Evolutionary conservation across 225 moss, liverwort and hornwort species (phyloP).

Genomic region (Sphagnum contortum): DNA sequence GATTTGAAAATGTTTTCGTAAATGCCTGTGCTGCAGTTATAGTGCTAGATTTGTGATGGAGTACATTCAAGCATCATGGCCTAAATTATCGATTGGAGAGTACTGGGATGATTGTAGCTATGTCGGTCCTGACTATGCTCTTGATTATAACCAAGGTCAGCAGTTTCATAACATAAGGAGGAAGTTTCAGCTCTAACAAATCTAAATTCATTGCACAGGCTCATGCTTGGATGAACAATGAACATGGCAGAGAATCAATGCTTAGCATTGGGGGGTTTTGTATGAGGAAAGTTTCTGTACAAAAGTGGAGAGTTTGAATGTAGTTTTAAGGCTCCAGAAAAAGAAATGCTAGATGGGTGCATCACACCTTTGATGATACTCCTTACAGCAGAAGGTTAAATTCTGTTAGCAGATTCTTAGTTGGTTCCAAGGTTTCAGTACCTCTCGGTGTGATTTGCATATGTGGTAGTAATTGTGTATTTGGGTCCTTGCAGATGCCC

Average conservation of each 20-base stretch:
- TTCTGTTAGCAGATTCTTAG: too few species aligned
- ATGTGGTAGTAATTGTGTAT: neutral
- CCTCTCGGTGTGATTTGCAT: too few species aligned
- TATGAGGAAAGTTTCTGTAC: too few species aligned
- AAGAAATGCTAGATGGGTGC: neutral
- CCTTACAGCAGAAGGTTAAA: too few species aligned
- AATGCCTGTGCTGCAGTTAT: conserved; percentile 36
- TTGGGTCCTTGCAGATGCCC: conserved; percentile 28
- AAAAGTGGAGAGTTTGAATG: too few species aligned
- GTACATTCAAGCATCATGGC: conserved; percentile 63
- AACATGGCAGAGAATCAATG: too few species aligned
- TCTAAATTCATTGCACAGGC: too few species aligned
- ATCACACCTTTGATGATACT: too few species aligned
- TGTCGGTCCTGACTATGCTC: conserved; percentile 22
- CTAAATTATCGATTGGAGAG: conserved; percentile 72
- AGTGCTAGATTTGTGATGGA: conserved; percentile 70
- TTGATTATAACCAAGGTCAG: conserved; percentile 83
- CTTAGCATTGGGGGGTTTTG: too few species aligned
- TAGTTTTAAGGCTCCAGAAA: neutral
- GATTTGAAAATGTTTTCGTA: neutral
- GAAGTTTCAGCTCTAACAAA: too few species aligned
- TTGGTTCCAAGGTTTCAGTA: too few species aligned
- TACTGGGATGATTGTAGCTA: conserved; percentile 94
- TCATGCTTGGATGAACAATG: too few species aligned
- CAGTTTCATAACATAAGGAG: neutral